phyloP scores from a whole-genome alignment of 2,329 filamentous ascomycete species.

The Karstenula rhodostoma region DNA sequence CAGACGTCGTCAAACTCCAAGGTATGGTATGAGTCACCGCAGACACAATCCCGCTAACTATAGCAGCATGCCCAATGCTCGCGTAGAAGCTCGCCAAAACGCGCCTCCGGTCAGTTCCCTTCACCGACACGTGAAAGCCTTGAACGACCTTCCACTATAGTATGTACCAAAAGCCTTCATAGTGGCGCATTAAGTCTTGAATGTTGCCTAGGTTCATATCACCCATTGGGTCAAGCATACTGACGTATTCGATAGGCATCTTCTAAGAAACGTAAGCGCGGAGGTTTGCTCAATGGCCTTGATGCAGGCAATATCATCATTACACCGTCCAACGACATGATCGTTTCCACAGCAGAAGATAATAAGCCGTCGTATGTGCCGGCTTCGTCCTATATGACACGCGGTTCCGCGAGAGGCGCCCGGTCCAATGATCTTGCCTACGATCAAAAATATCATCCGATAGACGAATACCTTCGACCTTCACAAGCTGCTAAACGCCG shows the following conservation, averaged over 20 bases:
- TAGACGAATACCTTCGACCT: constrained; percentile 42
- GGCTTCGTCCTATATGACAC: constrained; percentile 22
- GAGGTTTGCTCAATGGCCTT: constrained; percentile 19
- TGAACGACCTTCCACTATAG: background rate
- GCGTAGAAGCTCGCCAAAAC: background rate
- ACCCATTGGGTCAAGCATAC: background rate
- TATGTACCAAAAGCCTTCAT: background rate
- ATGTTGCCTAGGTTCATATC: no score
- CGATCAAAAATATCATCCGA: constrained; percentile 44
- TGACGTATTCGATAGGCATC: background rate
- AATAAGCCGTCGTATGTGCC: constrained; percentile 8
- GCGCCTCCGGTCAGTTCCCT: background rate
- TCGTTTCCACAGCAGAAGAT: background rate
- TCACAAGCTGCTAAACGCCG: constrained; percentile 38
- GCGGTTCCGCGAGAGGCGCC: constrained; percentile 15
- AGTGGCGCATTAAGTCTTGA: no score
- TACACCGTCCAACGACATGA: constrained; percentile 11
- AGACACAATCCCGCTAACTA: background rate
- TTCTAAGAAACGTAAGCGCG: constrained; percentile 14
- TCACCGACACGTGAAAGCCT: background rate
- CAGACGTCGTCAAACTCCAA: background rate
- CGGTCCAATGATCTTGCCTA: constrained; percentile 34
- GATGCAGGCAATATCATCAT: constrained; percentile 26
- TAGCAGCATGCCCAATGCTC: background rate
- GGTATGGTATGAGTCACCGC: background rate